These are phyloP conservation scores for Pythium brachiatum DNA, from an alignment of 352 stramenopile species.

Conservation along the genomic window DNA sequence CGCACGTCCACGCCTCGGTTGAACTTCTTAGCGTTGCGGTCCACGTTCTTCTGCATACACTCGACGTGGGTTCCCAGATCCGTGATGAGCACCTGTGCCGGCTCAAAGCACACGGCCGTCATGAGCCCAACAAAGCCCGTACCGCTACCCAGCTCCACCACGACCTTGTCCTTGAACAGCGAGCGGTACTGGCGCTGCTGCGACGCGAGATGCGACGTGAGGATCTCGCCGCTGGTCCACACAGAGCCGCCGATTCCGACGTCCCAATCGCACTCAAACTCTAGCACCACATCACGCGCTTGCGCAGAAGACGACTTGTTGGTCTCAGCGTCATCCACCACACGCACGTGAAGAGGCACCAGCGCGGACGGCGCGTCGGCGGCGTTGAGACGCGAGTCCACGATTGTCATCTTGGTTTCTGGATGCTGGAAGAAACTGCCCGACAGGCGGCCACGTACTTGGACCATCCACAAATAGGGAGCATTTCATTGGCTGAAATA, in stretches of 20 bases:
- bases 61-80: slow-evolving; percentile 59
- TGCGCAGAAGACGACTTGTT: neutral
- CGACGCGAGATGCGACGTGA: slow-evolving; percentile 56
- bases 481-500: neutral
- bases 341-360: slow-evolving; percentile 44
- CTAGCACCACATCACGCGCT: slow-evolving; percentile 31
- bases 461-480: neutral
- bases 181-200: slow-evolving; percentile 44
- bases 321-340: slow-evolving; percentile 24
- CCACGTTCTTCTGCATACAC: slow-evolving; percentile 59
- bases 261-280: slow-evolving; percentile 79
- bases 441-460: slow-evolving; percentile 11
- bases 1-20: slow-evolving; percentile 39
- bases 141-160: slow-evolving; percentile 77
- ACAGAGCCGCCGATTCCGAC: slow-evolving; percentile 80
- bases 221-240: slow-evolving; percentile 79
- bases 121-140: slow-evolving; percentile 76
- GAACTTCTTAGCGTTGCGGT: slow-evolving; percentile 38
- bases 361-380: slow-evolving; percentile 20
- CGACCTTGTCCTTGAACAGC: slow-evolving; percentile 55
- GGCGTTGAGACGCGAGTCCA: neutral
- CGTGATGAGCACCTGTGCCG: slow-evolving; percentile 57
- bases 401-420: slow-evolving; percentile 6
- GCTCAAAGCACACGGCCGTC: slow-evolving; percentile 56
- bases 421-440: neutral